Conservation (phyloP, 805 yeast genomes). For the Metschnikowia lochheadii region DNA sequence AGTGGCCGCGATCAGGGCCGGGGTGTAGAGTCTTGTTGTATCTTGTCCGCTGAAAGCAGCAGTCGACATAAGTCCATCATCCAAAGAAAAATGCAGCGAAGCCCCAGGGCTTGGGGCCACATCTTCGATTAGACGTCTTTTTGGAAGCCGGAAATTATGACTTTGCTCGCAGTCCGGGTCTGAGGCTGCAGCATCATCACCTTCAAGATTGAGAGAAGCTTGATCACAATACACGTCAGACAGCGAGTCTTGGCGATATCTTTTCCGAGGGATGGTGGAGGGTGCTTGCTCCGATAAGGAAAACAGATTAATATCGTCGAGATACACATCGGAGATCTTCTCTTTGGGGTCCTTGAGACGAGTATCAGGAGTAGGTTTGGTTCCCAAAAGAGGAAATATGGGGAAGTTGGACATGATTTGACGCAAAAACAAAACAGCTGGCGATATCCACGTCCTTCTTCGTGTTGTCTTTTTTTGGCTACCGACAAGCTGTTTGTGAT, state of each 20-base stretch:
- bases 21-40: not conserved
- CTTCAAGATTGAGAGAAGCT: constrained; percentile 17
- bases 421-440: not conserved
- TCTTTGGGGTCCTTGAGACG: constrained; percentile 27
- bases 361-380: constrained; percentile 30
- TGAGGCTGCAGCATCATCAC: not conserved
- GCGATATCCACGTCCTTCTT: not conserved
- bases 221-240: constrained; percentile 15
- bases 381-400: constrained; percentile 30
- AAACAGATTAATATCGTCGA: constrained; percentile 25
- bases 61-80: not conserved
- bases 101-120: not conserved
- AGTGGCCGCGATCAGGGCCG: not conserved
- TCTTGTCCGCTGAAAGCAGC: not conserved
- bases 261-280: constrained; percentile 18
- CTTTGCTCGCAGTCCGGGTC: not conserved
- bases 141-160: constrained; percentile 25
- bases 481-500: not conserved
- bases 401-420: not conserved
- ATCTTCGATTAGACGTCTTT: constrained; percentile 28
- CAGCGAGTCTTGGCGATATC: constrained; percentile 20
- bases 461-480: not conserved
- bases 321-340: constrained; percentile 31
- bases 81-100: not conserved
- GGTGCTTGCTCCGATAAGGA: constrained; percentile 16